Conservation (phyloP, 768 basidiomycete genomes). For the Glaciozyma martinii region DNA sequence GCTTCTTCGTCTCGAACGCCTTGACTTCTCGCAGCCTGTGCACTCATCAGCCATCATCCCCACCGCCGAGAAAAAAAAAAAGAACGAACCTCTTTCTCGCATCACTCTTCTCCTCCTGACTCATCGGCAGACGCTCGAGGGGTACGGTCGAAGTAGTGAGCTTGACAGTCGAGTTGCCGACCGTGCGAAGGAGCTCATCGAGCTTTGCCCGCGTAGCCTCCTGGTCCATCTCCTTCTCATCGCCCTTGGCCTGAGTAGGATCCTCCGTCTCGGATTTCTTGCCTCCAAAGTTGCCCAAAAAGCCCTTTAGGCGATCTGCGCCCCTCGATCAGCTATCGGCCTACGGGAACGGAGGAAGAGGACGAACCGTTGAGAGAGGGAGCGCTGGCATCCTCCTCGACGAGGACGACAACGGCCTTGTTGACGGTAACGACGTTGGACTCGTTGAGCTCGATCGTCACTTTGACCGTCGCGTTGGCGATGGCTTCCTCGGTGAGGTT, state of each 20-base stretch:
- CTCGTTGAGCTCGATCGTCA: conserved; percentile 71
- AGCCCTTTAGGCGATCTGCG: conserved; percentile 71
- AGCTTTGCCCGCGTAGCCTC: conserved; percentile 38
- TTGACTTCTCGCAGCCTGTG: conserved; percentile 70
- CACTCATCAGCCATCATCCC: not conserved
- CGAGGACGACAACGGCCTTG: conserved; percentile 62
- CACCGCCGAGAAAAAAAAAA: not conserved
- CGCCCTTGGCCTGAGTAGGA: conserved; percentile 39
- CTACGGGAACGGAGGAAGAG: not conserved
- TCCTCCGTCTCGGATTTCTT: conserved; percentile 29
- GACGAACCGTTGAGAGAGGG: not conserved
- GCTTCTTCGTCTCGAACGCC: conserved; percentile 63
- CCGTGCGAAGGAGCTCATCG: conserved; percentile 46
- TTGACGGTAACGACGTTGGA: conserved; percentile 75
- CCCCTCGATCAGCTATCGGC: too few relatives aligned
- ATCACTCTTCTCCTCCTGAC: conserved; percentile 61
- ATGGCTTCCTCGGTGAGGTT: conserved; percentile 79
- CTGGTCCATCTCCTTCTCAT: conserved; percentile 34
- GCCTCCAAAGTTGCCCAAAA: conserved; percentile 53
- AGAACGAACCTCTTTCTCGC: conserved; percentile 55
- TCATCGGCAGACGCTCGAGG: conserved; percentile 44
- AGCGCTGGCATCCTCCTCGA: conserved; percentile 55
- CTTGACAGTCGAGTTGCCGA: conserved; percentile 10
- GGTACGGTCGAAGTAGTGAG: conserved; percentile 6
- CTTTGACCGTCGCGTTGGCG: conserved; percentile 73